Conservation (phyloP, 352 stramenopile species). For the Globisporangium alternatum region DNA sequence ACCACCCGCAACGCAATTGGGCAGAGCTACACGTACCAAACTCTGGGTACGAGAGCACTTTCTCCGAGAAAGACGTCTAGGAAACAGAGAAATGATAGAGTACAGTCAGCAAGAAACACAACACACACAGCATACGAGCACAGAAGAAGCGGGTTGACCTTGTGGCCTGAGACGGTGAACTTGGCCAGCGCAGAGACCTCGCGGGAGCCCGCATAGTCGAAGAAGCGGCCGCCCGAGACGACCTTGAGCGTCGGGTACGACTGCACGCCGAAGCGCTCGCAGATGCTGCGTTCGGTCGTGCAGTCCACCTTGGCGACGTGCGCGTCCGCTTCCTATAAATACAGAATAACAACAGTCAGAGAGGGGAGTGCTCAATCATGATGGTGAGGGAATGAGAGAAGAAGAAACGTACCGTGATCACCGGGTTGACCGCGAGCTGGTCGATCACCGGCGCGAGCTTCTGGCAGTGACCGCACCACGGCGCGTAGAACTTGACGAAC, state of each 20-base stretch:
- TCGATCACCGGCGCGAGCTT: slow-evolving; percentile 68
- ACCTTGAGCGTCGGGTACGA: slow-evolving; percentile 86
- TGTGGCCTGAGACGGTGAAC: slow-evolving; percentile 60
- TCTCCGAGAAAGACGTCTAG: slow-evolving; percentile 46
- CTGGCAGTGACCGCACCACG: slow-evolving; percentile 86
- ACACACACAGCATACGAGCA: background rate
- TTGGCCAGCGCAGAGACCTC: slow-evolving; percentile 51
- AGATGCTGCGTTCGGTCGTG: slow-evolving; percentile 67
- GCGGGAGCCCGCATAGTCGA: slow-evolving; percentile 68
- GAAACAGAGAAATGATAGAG: background rate
- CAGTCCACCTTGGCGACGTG: slow-evolving; percentile 76
- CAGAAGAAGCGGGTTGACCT: slow-evolving; percentile 28
- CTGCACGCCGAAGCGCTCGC: slow-evolving; percentile 75
- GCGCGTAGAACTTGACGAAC: slow-evolving; percentile 86
- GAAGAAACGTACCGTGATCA: slow-evolving; percentile 24
- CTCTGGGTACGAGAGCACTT: slow-evolving; percentile 50
- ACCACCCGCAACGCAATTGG: background rate
- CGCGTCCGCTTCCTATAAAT: slow-evolving; percentile 29
- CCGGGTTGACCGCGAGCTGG: slow-evolving; percentile 39
- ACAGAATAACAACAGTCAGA: background rate
- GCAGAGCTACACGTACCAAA: slow-evolving; percentile 33
- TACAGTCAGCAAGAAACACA: background rate
- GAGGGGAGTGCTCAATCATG: background rate
- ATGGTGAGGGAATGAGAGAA: background rate
- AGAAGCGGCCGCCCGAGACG: slow-evolving; percentile 50